Evolutionary conservation across 192 early-diverging fungal species (phyloP).

Genomic region (Gigaspora rosea): DNA sequence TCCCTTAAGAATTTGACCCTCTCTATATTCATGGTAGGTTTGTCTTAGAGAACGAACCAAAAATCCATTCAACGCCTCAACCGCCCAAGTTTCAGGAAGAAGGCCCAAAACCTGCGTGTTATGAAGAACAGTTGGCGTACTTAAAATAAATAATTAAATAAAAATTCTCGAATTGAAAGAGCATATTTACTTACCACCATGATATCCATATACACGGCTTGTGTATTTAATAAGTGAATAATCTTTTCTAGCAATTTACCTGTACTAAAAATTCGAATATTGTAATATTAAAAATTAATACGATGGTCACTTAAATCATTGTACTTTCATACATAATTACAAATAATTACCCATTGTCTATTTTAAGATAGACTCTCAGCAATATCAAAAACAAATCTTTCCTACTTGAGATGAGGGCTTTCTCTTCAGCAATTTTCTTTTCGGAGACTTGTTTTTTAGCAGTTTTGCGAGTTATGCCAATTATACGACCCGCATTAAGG

Average conservation of each 20-base stretch:
- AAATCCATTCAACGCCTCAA: constrained; percentile 52
- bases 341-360: constrained; percentile 43
- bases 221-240: constrained; percentile 52
- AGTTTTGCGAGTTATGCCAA: constrained; percentile 28
- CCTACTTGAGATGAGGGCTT: constrained; percentile 27
- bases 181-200: constrained; percentile 44
- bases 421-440: constrained; percentile 8
- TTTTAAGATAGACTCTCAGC: constrained; percentile 50
- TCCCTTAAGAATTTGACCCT: constrained; percentile 50
- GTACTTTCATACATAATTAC: constrained; percentile 11
- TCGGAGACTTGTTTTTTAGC: constrained; percentile 29
- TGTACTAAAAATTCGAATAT: not conserved
- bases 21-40: constrained; percentile 46
- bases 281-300: not conserved
- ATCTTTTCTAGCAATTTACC: constrained; percentile 37
- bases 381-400: constrained; percentile 48
- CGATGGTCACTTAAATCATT: not conserved
- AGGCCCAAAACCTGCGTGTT: constrained; percentile 46
- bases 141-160: not conserved
- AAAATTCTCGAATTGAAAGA: not conserved
- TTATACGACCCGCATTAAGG: constrained; percentile 48
- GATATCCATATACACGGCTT: constrained; percentile 54
- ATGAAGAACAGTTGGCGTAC: not conserved
- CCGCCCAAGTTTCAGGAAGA: constrained; percentile 54
- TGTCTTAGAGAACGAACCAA: constrained; percentile 49